Percentiles rank a stretch among this genome's conserved stretches.
Conservation (phyloP, 108 stramenopile genomes). For the Schizochytrium sp. region DNA sequence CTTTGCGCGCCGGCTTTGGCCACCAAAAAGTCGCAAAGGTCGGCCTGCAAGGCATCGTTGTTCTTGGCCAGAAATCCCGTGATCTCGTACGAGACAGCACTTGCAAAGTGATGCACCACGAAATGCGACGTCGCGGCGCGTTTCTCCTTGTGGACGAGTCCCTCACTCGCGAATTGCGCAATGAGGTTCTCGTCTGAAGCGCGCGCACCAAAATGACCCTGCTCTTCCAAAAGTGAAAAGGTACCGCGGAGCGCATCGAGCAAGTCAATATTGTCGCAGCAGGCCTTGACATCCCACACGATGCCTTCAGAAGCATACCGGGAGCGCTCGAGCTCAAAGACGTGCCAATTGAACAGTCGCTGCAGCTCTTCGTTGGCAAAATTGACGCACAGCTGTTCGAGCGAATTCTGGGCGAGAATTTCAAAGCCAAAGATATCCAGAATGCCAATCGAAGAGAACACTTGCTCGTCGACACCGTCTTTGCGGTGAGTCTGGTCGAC, state of each 20-base stretch:
- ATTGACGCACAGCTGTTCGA: slow-evolving; percentile 33
- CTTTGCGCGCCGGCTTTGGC: background rate
- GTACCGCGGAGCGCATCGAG: slow-evolving; percentile 44
- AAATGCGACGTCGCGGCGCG: slow-evolving; percentile 30
- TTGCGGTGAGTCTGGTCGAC: background rate
- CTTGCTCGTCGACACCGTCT: background rate
- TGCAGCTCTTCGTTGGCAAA: slow-evolving; percentile 30
- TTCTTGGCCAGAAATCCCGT: slow-evolving; percentile 60
- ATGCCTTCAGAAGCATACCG: slow-evolving; percentile 29
- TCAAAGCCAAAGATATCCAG: slow-evolving; percentile 39
- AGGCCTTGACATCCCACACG: slow-evolving; percentile 38
- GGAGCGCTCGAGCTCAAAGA: slow-evolving; percentile 36
- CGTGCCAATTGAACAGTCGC: slow-evolving; percentile 38
- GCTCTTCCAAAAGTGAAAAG: slow-evolving; percentile 47
- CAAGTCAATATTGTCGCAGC: slow-evolving; percentile 47
- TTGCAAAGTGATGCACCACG: slow-evolving; percentile 69
- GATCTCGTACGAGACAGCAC: slow-evolving; percentile 69
- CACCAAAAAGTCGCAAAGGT: slow-evolving; percentile 25
- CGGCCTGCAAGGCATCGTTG: slow-evolving; percentile 65
- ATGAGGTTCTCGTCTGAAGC: slow-evolving; percentile 23
- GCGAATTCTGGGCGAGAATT: slow-evolving; percentile 17
- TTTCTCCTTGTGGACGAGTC: background rate
- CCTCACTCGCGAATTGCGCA: background rate
- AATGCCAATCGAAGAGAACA: slow-evolving; percentile 53
- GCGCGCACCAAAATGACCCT: background rate